These are phyloP conservation scores for Parathielavia hyrcaniae DNA, from an alignment of 495 filamentous ascomycete species.

Conservation along the genomic window DNA sequence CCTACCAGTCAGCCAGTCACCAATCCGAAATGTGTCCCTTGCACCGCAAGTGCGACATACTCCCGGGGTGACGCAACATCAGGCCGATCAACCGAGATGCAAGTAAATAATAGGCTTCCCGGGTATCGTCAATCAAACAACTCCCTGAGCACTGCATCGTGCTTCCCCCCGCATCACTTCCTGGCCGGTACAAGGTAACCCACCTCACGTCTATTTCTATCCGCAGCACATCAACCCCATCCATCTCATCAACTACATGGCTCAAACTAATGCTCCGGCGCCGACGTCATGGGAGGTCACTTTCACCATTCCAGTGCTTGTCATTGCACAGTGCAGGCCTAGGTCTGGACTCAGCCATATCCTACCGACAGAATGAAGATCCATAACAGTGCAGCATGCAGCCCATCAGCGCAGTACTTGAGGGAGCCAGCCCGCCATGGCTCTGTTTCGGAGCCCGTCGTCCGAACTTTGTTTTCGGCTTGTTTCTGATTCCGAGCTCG, in stretches of 20 bases:
- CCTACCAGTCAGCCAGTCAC: neutral
- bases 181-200: constrained; percentile 6
- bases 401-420: too few species aligned
- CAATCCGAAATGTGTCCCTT: neutral
- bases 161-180: neutral
- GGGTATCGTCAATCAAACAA: neutral
- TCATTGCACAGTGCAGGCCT: too few species aligned
- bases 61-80: constrained; percentile 3
- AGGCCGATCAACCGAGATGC: constrained; percentile 10
- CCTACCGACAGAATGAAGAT: neutral
- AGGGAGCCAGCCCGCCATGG: neutral
- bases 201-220: constrained; percentile 7
- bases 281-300: too few species aligned
- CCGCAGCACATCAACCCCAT: neutral
- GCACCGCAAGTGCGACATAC: neutral
- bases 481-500: neutral
- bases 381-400: neutral
- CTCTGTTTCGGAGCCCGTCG: constrained; percentile 3
- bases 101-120: neutral
- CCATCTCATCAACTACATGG: neutral
- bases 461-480: constrained; percentile 4
- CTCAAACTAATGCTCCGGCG: too few species aligned
- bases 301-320: too few species aligned
- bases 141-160: too few species aligned
- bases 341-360: too few species aligned